Base-by-base conservation (phyloP, 2,329 filamentous ascomycete genomes). In the Lizonia empirigonia region DNA sequence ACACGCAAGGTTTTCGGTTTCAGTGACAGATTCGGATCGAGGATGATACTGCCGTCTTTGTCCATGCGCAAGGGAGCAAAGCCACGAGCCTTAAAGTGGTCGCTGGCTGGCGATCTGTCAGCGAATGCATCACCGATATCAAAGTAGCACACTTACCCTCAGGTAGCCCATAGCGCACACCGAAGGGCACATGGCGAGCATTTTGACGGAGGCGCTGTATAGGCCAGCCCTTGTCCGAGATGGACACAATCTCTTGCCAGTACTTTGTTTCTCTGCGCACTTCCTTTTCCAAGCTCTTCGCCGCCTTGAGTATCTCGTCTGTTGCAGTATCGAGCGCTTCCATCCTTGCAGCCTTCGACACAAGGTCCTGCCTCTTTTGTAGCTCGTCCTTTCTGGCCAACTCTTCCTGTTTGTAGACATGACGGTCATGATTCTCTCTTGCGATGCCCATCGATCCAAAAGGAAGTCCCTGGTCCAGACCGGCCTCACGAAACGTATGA, bases 81-180 rank as follows among this genome's bases (percentile, higher is more conserved):
- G n/a, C 91, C 91, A 23, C 86, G 87, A 57, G 87, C 76, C 76
- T 80, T 80, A 65, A 86, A 87, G 32, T 80, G 77, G 10, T 77
- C 75, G 13, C 78, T 77, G 40, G 84, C 82, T 80, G 37, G 10
- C 29, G 2, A 26, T 4, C 3, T 18, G 32, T 52, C 24, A 52
- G 49, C 7, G 12, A 8, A n/a, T 4, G 16, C 8, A 5, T 3
- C 3, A n/a, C 8, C 16, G 7, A 10, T 6, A 9, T 10, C 20
- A 13, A 18, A 15, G n/a, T 24, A 8, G 23, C 5, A 7, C n/a
- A 61, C 74, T 45, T 72, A 82, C 82, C 82, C 77, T 97, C 93
- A 10, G 88, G 82, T 67, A 96, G 96, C 7, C 93, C 94, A 73
- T 93, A 97, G 57, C 89, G 86, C 27, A 97, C 93, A 16, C 88